Base-by-base conservation (phyloP, 164 flowering plant genomes). In the Vitis labrusca region DNA sequence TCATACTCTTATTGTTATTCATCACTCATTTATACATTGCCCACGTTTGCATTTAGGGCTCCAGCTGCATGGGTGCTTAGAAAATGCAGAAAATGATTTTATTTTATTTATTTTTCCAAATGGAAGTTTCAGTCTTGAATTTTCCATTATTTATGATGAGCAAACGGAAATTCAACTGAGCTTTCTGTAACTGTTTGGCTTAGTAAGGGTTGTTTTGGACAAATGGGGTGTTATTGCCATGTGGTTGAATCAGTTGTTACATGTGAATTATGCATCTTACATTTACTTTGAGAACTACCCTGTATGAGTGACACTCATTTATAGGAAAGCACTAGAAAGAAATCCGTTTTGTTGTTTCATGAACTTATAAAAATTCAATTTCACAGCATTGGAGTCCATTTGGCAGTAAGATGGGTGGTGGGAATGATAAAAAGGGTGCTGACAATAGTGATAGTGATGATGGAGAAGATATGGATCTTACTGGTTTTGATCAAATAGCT, bases 331-430 rank as follows among this genome's bases (percentile, higher is more conserved):
- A 23, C 55, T 59, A 55, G 4, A 47, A 51, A 3, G 5, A 6
- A 37, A 37, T 3, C 7, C 44, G 1, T 37, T 37, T 23, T 37
- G 7, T 37, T 37, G 60, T 27, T 59, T 32, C 23, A 17, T 47
- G 1, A 23, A 56, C 50, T 60, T 44, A 37, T 51, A 37, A 10
- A 30, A 2, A 4, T 68, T 23, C 68, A 44, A 30, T 83, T 68
- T 76, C 2, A 66, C 86, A 92, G 99, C 92, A 89, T 76, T 89
- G 96, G 94, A 75, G 72, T 65, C 92, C 99, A 6, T 14, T 69
- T 8, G 67, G 67, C 47, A 72, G 65, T 70, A 61, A 68, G 32
- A 51, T 29, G 63, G 75, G 30, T 64, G 79, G 19, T 59, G 52
- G 19, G 64, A 60, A 32, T 30, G 58, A 8, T 66, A 66, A 59